These are phyloP conservation scores for Crithidia expoeki DNA, from an alignment of 208 protist species.

Conservation along the genomic window DNA sequence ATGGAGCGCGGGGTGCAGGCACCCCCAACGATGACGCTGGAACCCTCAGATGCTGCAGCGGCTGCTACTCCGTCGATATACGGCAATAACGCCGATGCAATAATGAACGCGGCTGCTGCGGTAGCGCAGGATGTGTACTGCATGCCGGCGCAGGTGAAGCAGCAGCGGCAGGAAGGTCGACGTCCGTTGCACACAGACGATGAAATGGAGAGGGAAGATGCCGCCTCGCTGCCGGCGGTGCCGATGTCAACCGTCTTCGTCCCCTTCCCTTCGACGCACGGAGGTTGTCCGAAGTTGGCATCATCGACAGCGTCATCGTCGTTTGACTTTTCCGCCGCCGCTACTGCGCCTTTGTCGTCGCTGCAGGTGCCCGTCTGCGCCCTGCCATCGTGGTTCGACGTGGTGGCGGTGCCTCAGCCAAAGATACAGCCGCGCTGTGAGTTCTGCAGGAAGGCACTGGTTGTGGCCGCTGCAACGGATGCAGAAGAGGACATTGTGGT, in stretches of 20 bases:
- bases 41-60: not conserved
- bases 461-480: not conserved
- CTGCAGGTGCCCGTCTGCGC: not conserved
- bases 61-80: not conserved
- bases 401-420: not conserved
- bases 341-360: no score
- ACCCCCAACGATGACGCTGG: not conserved
- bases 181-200: not conserved
- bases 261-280: no score
- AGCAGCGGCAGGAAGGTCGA: not conserved
- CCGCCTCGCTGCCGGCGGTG: no score
- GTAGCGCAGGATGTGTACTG: constrained; percentile 12
- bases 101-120: not conserved
- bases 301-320: no score
- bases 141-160: constrained; percentile 4
- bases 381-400: not conserved
- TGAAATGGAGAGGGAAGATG: no score
- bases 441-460: not conserved
- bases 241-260: no score
- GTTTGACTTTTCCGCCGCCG: not conserved
- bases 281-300: no score
- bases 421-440: constrained; percentile 2
- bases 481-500: not conserved
- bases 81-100: not conserved
- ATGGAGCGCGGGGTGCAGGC: constrained; percentile 21